Base-by-base conservation (phyloP, 352 stramenopile species). In the Globisporangium nagaii region DNA sequence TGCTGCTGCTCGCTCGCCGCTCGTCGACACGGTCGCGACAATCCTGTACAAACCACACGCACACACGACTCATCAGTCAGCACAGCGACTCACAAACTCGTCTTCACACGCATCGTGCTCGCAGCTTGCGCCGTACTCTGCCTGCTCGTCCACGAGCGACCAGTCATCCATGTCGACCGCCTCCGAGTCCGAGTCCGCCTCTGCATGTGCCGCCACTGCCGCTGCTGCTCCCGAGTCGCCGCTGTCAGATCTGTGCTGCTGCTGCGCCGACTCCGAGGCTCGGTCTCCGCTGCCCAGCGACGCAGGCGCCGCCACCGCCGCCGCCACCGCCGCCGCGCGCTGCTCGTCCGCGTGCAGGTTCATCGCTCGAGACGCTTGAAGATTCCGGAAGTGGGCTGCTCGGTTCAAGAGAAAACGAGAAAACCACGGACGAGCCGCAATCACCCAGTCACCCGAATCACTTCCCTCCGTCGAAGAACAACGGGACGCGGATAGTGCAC, bases 71-170 rank as follows among this genome's bases (percentile, higher is more conserved):
- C 44, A 49, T 13, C 4, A 35, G 27, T 13, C 31, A 43, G 32
- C 4, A 51, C 11, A 34, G 3, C n/a, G 27, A 11, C 10, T 27
- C 28, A 40, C n/a, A 44, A 19, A 9, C 17, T 32, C 11, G 1
- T 12, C 37, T 22, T 8, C 13, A 15, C 35, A 46, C 3, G 7
- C 3, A 52, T 28, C 17, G 4, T 15, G n/a, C 20, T 15, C 11
- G 12, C 5, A 13, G 28, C 19, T 15, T 25, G 13, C 27, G 2
- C 63, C 70, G 53, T 68, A 91, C 80, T 89, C 75, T 12, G 78
- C 75, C 7, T 83, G 64, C 30, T 87, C 75, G 45, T 87, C 71
- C 54, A 91, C 81, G 49, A 91, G 53, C 41, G 66, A 72, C 81
- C 81, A 91, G 44, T 88, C 81, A 30, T 87, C 78, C 24, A 79